Conservation (phyloP, 1,139 yeast species). For the Geotrichum candidum region DNA sequence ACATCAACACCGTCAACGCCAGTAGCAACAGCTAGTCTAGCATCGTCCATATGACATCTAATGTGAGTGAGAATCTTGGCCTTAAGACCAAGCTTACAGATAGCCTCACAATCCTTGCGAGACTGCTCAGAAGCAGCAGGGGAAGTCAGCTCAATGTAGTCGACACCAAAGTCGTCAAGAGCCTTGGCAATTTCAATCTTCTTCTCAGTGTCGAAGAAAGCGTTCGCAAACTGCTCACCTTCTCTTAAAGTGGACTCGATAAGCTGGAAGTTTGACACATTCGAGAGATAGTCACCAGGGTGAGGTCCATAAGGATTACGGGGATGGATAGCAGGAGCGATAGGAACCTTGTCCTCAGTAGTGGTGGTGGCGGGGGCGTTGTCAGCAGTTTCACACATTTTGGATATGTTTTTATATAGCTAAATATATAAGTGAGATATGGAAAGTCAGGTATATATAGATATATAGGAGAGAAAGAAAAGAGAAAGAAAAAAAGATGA, state of each 20-base stretch:
- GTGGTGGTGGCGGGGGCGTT: slow-evolving; percentile 8
- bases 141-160: slow-evolving; percentile 92
- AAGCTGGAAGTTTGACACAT: slow-evolving; percentile 81
- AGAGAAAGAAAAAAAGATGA: neutral
- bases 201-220: slow-evolving; percentile 90
- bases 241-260: slow-evolving; percentile 96
- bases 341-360: slow-evolving; percentile 15
- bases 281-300: slow-evolving; percentile 86
- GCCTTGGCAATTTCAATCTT: slow-evolving; percentile 98
- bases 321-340: slow-evolving; percentile 21
- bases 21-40: slow-evolving; percentile 91
- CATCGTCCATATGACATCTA: slow-evolving; percentile 98
- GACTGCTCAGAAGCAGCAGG: slow-evolving; percentile 97
- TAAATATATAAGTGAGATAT: neutral
- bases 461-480: neutral
- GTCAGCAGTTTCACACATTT: neutral
- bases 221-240: slow-evolving; percentile 98
- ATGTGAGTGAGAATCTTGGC: slow-evolving; percentile 90
- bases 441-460: neutral
- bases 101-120: slow-evolving; percentile 91
- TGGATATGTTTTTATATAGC: neutral
- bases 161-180: slow-evolving; percentile 94
- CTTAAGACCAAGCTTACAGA: slow-evolving; percentile 92
- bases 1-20: slow-evolving; percentile 99
- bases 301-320: slow-evolving; percentile 90